Evolutionary conservation across 768 basidiomycete species (phyloP).

Genomic region (Rhodotorula babjevae): DNA sequence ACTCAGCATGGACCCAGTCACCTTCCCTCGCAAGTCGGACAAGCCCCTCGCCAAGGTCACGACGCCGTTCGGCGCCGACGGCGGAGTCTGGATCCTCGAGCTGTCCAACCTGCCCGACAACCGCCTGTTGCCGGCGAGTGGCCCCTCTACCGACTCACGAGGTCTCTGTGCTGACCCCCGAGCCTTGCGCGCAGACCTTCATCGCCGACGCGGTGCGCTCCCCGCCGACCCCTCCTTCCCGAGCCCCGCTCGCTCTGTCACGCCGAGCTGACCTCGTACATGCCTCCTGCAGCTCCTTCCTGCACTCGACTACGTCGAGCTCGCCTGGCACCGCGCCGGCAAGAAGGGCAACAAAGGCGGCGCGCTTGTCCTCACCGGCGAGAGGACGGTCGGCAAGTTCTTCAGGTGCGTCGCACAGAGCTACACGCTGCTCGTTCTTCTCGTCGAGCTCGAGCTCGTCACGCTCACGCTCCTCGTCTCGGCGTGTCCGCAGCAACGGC

Average conservation of each 20-base stretch:
- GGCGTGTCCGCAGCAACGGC: conserved; percentile 21
- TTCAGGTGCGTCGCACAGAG: conserved; percentile 18
- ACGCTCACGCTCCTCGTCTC: no score
- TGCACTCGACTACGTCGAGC: conserved; percentile 33
- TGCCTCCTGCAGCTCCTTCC: conserved; percentile 16
- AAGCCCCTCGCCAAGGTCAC: conserved; percentile 1
- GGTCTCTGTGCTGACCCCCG: no score
- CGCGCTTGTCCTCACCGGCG: conserved; percentile 34
- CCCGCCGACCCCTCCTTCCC: no score
- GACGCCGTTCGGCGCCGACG: not conserved
- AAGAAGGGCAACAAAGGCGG: conserved; percentile 21
- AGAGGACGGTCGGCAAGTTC: conserved; percentile 34
- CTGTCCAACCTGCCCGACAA: conserved; percentile 33
- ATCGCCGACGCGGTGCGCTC: conserved; percentile 24
- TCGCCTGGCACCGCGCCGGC: conserved; percentile 1
- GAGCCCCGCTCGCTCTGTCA: no score
- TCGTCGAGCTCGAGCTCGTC: no score
- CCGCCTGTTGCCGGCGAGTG: conserved; percentile 23
- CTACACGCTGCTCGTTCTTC: no score
- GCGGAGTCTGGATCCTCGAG: conserved; percentile 2
- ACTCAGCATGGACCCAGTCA: not conserved
- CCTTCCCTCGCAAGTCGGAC: not conserved
- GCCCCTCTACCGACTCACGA: not conserved
- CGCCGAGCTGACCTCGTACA: not conserved
- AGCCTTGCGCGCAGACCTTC: conserved; percentile 5